These are phyloP conservation scores for Pseudozyma sp. DNA, from an alignment of 1,284 basidiomycete species.

Conservation along the genomic window DNA sequence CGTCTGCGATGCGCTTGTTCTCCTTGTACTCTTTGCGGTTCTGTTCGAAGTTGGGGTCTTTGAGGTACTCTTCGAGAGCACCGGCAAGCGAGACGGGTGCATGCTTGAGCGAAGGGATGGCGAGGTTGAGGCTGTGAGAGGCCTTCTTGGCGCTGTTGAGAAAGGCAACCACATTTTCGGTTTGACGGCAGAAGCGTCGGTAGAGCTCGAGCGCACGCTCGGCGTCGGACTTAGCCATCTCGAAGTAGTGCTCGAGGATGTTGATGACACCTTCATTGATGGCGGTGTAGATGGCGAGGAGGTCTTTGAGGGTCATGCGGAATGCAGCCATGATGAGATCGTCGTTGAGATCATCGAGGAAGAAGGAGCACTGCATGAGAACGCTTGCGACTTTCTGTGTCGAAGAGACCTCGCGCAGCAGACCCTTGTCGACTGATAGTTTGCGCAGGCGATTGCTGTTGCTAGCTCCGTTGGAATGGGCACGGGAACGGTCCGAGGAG, in stretches of 20 bases:
- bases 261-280: constrained; percentile 99
- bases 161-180: constrained; percentile 92
- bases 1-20: constrained; percentile 82
- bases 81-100: constrained; percentile 92
- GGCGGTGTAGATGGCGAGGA: constrained; percentile 93
- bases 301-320: constrained; percentile 95
- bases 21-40: constrained; percentile 91
- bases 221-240: constrained; percentile 95
- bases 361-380: constrained; percentile 91
- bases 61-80: constrained; percentile 93
- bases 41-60: constrained; percentile 93
- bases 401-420: constrained; percentile 88
- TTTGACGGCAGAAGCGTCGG: constrained; percentile 93
- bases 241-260: constrained; percentile 93
- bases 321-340: constrained; percentile 89
- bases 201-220: constrained; percentile 87
- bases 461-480: constrained; percentile 69
- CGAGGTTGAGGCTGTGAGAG: constrained; percentile 89
- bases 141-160: constrained; percentile 91
- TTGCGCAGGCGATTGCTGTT: constrained; percentile 77
- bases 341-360: constrained; percentile 90
- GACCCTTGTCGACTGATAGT: constrained; percentile 94
- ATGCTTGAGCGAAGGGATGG: constrained; percentile 93
- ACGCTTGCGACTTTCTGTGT: constrained; percentile 90
- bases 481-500: constrained; percentile 81